Evolutionary conservation across 352 stramenopile genomes (phyloP), one percentile per base, ranked within the genome.

Genomic region (Aphanomyces astaci): DNA sequence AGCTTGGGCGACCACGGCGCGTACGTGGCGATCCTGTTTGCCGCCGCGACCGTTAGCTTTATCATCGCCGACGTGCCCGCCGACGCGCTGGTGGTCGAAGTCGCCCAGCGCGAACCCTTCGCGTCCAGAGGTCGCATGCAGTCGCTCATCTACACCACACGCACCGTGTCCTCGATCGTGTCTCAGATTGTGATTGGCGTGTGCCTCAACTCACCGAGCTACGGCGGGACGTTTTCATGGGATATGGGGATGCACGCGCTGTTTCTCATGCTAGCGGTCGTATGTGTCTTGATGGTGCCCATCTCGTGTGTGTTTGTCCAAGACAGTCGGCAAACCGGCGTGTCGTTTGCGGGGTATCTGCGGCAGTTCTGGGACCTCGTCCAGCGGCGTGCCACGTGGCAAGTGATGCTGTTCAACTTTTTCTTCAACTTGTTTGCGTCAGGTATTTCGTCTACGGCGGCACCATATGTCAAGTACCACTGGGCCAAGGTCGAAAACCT

Each of bases 21-120:
- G 28, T 83, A 80, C 65, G 78, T 81, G 62, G 78, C 86, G 64
- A 25, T 87, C 4, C 75, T 89, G 60, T 83, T 88, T 74, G 74
- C 80, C 52, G 71, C 84, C 27, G 71, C 77, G 28, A 84, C 81
- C 28, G 69, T 87, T 19, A 77, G 78, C 32, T 79, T 76, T 30
- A 71, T 84, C 4, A 63, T 89, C 36, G 75, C 75, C 9, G 76
- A 79, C 53, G 78, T 75, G 36, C 77, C 72, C 2, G 79, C 73
- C 13, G 74, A 78, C 60, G 81, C 76, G 7, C 65, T 86, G 11
- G 66, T 87, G 2, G 78, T 86, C 24, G 80, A 87, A 48, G 63
- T 87, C 27, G 75, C 79, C 15, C 79, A 87, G 66, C 79, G 79
- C 27, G 79, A 89, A 56, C 75, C 79, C 1, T 54, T 70, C 9